phyloP scores from a whole-genome alignment of 345 rosid genomes.

The Angophora floribunda region DNA sequence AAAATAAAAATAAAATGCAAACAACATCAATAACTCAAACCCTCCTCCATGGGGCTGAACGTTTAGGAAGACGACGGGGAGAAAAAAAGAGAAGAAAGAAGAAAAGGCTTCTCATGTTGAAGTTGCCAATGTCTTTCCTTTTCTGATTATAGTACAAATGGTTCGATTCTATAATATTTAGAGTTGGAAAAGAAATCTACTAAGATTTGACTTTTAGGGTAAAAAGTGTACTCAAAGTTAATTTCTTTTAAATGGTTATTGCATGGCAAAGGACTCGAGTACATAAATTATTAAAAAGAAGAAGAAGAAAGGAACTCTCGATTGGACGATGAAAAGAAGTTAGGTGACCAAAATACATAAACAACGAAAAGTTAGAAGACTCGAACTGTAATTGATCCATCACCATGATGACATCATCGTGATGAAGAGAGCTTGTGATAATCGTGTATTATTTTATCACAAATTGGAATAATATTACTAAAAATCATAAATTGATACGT shows the following conservation, averaged over 20 bases:
- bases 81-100: too few relatives aligned
- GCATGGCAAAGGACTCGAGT: background rate
- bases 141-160: background rate
- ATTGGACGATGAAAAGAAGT: background rate
- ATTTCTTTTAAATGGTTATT: background rate
- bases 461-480: too few relatives aligned
- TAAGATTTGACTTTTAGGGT: background rate
- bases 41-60: too few relatives aligned
- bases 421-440: background rate
- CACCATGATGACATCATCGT: background rate
- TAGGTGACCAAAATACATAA: background rate
- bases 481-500: too few relatives aligned
- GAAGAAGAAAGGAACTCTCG: rapidly evolving
- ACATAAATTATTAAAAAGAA: background rate
- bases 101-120: too few relatives aligned
- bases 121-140: background rate
- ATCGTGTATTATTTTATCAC: too few relatives aligned
- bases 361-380: background rate
- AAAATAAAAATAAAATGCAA: too few relatives aligned
- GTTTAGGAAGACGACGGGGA: too few relatives aligned
- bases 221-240: background rate
- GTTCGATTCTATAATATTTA: background rate
- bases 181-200: background rate
- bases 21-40: too few relatives aligned
- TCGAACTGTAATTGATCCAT: background rate